Evolutionary conservation across 2,329 filamentous ascomycete species (phyloP), one percentile per base, ranked within the genome.

Genomic region (Tolypocladium nubicola): DNA sequence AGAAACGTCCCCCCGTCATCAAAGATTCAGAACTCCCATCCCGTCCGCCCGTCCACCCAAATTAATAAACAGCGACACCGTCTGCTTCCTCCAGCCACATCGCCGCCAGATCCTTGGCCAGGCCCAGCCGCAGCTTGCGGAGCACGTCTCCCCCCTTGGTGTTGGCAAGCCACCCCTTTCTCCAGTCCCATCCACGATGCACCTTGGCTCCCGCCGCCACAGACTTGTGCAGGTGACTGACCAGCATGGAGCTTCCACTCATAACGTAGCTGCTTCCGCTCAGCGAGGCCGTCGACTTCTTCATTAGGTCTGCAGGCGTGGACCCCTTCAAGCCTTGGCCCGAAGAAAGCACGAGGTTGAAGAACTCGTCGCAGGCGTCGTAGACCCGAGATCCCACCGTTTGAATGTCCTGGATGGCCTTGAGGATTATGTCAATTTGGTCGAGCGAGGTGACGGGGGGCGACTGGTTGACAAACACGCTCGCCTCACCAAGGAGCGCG

Each of bases 401-500:
- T 69, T 93, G 80, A 19, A 93, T 75, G 68, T 94, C 89, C 70
- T 94, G 89, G 55, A 91, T 80, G 1, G 89, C 87, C 62, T 88
- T 87, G 59, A 94, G 82, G 30, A 94, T 76, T 21, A 79, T 79
- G 63, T 90, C 87, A 64, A 93, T 85, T 67, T 96, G 88, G 21
- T 83, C 78, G 7, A 88, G 79, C 0, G 81, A 84, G 54, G 96
- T 77, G n/a, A 85, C 65, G 1, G 72, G 65, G 0, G 74, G 71
- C 13, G 68, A 68, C 62, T 84, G 76, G 65, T 86, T 83, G 59
- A 95, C 76, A 60, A 96, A 89, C 1, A 90, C 82, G 4, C 93
- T 82, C 0, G 87, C 85, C 73, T 97, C 93, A 55, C 90, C 92
- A 1, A 97, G 79, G 16, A 97, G 77, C 3, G 88, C 85, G 10